Conservation (phyloP, 2,329 filamentous ascomycete species). For the Hypocrella siamensis region DNA sequence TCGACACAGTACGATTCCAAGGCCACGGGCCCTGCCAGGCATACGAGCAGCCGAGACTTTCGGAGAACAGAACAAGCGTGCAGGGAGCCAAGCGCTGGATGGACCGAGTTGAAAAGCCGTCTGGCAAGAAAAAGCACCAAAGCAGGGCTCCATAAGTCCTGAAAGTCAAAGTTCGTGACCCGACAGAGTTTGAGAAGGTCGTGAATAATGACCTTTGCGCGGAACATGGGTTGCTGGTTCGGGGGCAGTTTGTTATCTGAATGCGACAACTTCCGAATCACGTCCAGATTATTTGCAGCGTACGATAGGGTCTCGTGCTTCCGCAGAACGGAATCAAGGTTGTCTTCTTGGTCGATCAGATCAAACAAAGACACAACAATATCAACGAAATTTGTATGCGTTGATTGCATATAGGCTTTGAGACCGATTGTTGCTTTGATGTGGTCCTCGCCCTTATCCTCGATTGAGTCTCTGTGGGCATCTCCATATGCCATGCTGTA, state of each 20-base stretch:
- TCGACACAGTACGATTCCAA: conserved; percentile 70
- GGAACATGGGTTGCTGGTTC: conserved; percentile 79
- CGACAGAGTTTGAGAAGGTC: conserved; percentile 68
- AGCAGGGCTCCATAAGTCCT: conserved; percentile 59
- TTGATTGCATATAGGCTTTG: conserved; percentile 43
- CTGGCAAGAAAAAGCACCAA: conserved; percentile 61
- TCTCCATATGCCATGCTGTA: conserved; percentile 59
- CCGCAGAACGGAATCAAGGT: conserved; percentile 50
- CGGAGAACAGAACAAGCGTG: conserved; percentile 77
- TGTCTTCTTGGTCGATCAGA: conserved; percentile 61
- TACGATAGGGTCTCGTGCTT: conserved; percentile 41
- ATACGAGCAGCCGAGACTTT: conserved; percentile 70
- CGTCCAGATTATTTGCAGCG: conserved; percentile 47
- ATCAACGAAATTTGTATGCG: conserved; percentile 57
- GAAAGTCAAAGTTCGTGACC: conserved; percentile 47
- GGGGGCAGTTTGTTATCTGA: conserved; percentile 52
- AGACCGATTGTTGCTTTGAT: conserved; percentile 56
- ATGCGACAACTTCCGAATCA: conserved; percentile 54
- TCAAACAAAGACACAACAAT: conserved; percentile 65
- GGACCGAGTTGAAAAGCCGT: conserved; percentile 64
- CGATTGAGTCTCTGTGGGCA: conserved; percentile 14
- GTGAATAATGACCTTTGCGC: conserved; percentile 57
- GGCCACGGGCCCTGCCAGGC: conserved; percentile 59
- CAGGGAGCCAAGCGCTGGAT: conserved; percentile 69
- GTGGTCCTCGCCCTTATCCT: conserved; percentile 44